phyloP scores from a whole-genome alignment of 345 rosid species.

The Syzygium jambos region DNA sequence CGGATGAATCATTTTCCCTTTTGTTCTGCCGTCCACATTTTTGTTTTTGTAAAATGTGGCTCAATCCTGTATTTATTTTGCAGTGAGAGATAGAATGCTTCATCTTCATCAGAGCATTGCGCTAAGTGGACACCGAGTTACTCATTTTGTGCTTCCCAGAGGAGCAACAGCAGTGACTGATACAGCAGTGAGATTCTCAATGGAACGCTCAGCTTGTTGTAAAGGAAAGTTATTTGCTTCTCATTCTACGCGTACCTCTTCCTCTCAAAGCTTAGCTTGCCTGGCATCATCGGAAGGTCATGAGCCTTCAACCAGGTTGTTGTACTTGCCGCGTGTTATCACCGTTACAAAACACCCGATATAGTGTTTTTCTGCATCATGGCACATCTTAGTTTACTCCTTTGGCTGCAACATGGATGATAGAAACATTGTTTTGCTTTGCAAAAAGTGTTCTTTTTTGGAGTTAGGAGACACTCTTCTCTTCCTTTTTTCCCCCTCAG shows the following conservation, averaged over 20 bases:
- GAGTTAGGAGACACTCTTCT: neutral
- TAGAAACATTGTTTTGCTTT: neutral
- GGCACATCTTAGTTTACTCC: neutral
- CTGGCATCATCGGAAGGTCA: conserved; percentile 8
- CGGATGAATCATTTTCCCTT: neutral
- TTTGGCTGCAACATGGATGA: neutral
- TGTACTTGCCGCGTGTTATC: neutral
- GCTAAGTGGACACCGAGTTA: neutral
- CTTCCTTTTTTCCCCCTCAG: neutral
- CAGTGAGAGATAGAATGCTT: neutral
- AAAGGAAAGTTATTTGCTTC: neutral
- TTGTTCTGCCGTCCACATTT: too few relatives aligned
- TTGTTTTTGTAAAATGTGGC: too few relatives aligned
- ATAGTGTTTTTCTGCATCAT: neutral
- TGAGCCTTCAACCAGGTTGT: conserved; percentile 8
- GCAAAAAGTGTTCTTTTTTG: neutral
- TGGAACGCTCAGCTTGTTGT: neutral
- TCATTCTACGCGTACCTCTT: neutral
- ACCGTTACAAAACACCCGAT: neutral
- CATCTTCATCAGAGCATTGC: neutral
- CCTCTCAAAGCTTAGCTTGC: conserved; percentile 8
- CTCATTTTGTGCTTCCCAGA: neutral
- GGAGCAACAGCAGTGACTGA: neutral
- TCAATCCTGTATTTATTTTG: neutral
- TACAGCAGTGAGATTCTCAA: neutral